A percentile compares a stretch with the other conserved stretches of the same genome.
phyloP scores from a whole-genome alignment of 352 stramenopile species.

The Blastocystis sp. region DNA sequence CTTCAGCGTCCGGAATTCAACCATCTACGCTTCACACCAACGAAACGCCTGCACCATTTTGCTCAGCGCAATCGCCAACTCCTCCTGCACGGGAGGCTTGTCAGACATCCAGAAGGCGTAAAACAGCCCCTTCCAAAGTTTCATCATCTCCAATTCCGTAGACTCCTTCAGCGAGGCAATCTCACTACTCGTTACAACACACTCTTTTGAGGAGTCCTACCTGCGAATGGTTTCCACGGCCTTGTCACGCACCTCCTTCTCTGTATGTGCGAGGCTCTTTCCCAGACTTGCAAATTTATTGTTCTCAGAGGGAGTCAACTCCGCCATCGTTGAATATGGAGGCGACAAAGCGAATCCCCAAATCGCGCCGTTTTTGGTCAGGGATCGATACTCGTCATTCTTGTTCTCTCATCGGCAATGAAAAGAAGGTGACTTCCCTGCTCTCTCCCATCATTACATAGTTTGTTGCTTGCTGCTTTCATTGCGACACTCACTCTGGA shows the following conservation, averaged over 20 bases:
- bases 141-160: slow-evolving; percentile 80
- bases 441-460: neutral
- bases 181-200: slow-evolving; percentile 23
- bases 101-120: slow-evolving; percentile 82
- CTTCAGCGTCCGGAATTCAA: slow-evolving; percentile 70
- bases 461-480: slow-evolving; percentile 23
- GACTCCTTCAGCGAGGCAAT: slow-evolving; percentile 13
- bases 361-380: too few species aligned
- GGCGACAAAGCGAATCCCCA: too few species aligned
- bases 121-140: slow-evolving; percentile 82
- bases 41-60: slow-evolving; percentile 77
- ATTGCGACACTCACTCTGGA: slow-evolving; percentile 46
- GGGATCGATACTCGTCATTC: neutral
- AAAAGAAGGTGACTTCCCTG: neutral
- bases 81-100: slow-evolving; percentile 79
- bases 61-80: slow-evolving; percentile 76
- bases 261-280: slow-evolving; percentile 67
- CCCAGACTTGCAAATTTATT: slow-evolving; percentile 49
- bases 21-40: slow-evolving; percentile 71
- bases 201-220: slow-evolving; percentile 2
- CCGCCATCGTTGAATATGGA: slow-evolving; percentile 26
- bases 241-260: slow-evolving; percentile 69
- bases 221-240: slow-evolving; percentile 69
- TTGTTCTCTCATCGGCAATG: slow-evolving; percentile 11
- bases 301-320: neutral